A percentile compares a stretch with the other conserved stretches of the same genome.
These are phyloP conservation scores for Aspergillus glaucus DNA, from an alignment of 2,329 filamentous ascomycete species.

Conservation along the genomic window DNA sequence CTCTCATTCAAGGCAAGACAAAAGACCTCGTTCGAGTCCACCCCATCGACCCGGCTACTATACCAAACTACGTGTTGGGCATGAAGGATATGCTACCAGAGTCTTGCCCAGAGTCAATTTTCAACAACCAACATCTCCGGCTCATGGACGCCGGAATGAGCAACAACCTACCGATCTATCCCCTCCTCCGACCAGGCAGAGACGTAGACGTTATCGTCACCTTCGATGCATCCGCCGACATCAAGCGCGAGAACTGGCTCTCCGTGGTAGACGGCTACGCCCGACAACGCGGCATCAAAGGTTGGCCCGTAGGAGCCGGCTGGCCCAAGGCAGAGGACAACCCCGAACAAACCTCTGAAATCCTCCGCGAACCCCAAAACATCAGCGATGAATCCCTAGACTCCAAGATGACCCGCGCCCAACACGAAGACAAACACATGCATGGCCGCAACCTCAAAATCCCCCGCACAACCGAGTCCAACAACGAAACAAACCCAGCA, in stretches of 20 bases:
- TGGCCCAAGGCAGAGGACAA: conserved; percentile 67
- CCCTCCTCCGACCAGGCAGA: conserved; percentile 77
- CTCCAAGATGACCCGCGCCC: conserved; percentile 57
- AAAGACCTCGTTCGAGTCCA: conserved; percentile 86
- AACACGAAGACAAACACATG: conserved; percentile 27
- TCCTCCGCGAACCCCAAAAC: conserved; percentile 64
- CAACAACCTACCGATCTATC: conserved; percentile 95
- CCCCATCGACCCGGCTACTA: conserved; percentile 82
- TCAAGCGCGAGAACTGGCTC: conserved; percentile 91
- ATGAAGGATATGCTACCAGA: conserved; percentile 69
- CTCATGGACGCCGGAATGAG: conserved; percentile 98
- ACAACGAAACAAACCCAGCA: conserved; percentile 36
- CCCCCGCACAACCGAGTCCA: conserved; percentile 26
- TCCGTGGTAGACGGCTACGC: conserved; percentile 91
- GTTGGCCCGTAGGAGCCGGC: conserved; percentile 90
- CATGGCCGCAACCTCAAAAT: conserved; percentile 5
- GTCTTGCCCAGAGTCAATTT: conserved; percentile 72
- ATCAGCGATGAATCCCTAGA: conserved; percentile 56
- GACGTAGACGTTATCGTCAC: conserved; percentile 85
- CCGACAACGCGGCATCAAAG: conserved; percentile 79
- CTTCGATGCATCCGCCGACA: conserved; percentile 91
- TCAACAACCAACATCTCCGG: conserved; percentile 64
- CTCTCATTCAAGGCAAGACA: conserved; percentile 73
- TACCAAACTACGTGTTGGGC: conserved; percentile 83
- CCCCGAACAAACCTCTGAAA: conserved; percentile 53